Conservation (phyloP, 1,139 yeast genomes). For the Taiozyma sp. region DNA sequence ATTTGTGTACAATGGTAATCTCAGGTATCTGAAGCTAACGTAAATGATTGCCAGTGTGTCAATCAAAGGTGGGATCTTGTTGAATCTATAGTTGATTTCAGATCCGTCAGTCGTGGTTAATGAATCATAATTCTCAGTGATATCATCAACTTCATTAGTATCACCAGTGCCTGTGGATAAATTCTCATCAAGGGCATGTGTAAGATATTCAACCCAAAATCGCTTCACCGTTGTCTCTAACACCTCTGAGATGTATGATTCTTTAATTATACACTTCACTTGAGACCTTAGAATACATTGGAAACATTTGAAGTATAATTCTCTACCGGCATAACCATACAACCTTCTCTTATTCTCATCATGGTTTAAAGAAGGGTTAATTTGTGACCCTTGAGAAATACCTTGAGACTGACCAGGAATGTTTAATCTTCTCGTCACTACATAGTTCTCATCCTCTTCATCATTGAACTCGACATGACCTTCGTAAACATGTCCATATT, state of each 20-base stretch:
- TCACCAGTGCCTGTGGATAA: not conserved
- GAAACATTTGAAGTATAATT: constrained; percentile 41
- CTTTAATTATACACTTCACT: constrained; percentile 33
- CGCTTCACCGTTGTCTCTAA: constrained; percentile 40
- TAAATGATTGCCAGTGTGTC: constrained; percentile 36
- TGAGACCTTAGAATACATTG: constrained; percentile 54
- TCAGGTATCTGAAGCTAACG: constrained; percentile 33
- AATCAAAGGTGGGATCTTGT: constrained; percentile 17
- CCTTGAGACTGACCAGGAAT: constrained; percentile 32
- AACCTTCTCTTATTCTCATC: constrained; percentile 24
- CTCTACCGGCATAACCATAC: constrained; percentile 50
- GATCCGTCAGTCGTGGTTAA: constrained; percentile 1
- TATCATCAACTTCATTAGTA: not conserved
- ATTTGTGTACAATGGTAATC: constrained; percentile 34
- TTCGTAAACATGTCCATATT: constrained; percentile 83
- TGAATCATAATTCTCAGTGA: not conserved
- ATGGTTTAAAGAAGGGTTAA: constrained; percentile 6
- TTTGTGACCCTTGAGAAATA: constrained; percentile 13
- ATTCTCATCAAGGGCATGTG: not conserved
- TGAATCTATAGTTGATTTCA: constrained; percentile 2
- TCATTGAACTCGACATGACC: constrained; percentile 75
- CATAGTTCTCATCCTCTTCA: constrained; percentile 54
- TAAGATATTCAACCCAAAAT: constrained; percentile 41
- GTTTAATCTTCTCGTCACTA: constrained; percentile 51
- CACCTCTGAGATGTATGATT: constrained; percentile 29